Evolutionary conservation across 192 early-diverging fungal genomes (phyloP), one percentile per base, ranked within the genome.

Genomic region (Coemansia nantahalensis): DNA sequence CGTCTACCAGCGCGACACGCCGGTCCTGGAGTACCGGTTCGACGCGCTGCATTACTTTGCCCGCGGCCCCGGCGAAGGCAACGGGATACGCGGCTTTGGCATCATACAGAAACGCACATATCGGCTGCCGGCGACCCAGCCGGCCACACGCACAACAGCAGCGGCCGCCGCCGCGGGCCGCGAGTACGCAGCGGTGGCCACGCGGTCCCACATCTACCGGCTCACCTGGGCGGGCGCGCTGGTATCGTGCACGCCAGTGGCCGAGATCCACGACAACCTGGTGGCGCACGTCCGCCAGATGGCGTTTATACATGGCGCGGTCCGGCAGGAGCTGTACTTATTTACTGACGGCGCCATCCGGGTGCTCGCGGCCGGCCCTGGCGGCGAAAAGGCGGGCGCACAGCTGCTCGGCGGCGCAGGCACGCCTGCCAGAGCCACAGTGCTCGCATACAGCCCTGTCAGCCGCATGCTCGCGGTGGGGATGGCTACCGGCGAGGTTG

Each of bases 11-110:
- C 45, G 56, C 14, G 62, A 59, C 11, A 9, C 23, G 8, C 35
- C 46, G 0, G 62, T 59, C 7, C 59, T 73, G 1, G 61, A 74
- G 45, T 74, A 68, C 51, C 48, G 37, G 49, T 79, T 79, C 40
- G 19, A 37, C 1, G 47, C 58, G 13, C 61, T 67, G 42, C 77
- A 79, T 22, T 69, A 73, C 28, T 73, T 51, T 51, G 77, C 51
- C 6, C 66, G 59, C 7, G 77, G 77, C 0, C 55, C 64, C 2
- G 77, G 69, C 47, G 69, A 79, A 45, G 77, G 51, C n/a, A 35
- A 49, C 5, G 77, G 70, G 5, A 56, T 73, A 8, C 30, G 17
- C 12, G 28, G 53, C 14, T 44, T 60, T 34, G 56, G 68, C 4
- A 30, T 79, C 34, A 56, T 51, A 38, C 68, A 72, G 48, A 45